Percentiles rank a stretch among this genome's conserved stretches.
Evolutionary conservation across 495 filamentous ascomycete genomes (phyloP).

Genomic region (Hypoxylon lenormandii): DNA sequence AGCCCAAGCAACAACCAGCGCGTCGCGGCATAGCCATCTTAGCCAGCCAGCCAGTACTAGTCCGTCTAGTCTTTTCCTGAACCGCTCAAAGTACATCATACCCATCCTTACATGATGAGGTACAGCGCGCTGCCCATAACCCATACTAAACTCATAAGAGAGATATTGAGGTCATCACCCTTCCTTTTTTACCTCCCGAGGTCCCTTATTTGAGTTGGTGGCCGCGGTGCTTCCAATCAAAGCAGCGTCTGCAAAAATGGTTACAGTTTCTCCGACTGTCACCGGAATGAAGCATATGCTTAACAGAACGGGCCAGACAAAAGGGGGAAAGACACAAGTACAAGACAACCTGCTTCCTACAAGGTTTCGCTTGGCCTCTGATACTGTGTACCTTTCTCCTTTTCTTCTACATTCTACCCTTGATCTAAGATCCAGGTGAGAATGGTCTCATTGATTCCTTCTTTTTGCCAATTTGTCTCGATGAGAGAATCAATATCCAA

Average conservation of each 20-base stretch:
- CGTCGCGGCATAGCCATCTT: neutral
- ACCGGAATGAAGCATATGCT: slow-evolving; percentile 21
- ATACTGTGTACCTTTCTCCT: slow-evolving; percentile 35
- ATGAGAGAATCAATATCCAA: slow-evolving; percentile 19
- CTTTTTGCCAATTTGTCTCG: slow-evolving; percentile 25
- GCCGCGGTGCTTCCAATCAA: slow-evolving; percentile 9
- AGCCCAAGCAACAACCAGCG: slow-evolving; percentile 13
- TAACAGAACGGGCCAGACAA: slow-evolving; percentile 23
- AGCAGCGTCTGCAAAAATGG: slow-evolving; percentile 17
- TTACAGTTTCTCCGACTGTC: slow-evolving; percentile 34
- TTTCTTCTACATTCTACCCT: too few species aligned
- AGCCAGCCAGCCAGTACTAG: neutral
- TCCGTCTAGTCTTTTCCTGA: slow-evolving; percentile 2
- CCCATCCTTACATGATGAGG: neutral
- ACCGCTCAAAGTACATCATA: neutral
- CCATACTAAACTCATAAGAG: too few species aligned
- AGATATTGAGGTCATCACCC: slow-evolving; percentile 1
- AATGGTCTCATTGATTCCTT: slow-evolving; percentile 20
- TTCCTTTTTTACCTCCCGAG: neutral
- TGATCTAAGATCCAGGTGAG: neutral
- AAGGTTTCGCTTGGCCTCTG: slow-evolving; percentile 26
- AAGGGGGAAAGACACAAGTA: slow-evolving; percentile 31
- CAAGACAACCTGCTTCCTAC: slow-evolving; percentile 18
- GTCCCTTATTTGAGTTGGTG: neutral
- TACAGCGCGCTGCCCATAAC: neutral